phyloP scores from a whole-genome alignment of 768 basidiomycete species.

The Podaxis rugospora region DNA sequence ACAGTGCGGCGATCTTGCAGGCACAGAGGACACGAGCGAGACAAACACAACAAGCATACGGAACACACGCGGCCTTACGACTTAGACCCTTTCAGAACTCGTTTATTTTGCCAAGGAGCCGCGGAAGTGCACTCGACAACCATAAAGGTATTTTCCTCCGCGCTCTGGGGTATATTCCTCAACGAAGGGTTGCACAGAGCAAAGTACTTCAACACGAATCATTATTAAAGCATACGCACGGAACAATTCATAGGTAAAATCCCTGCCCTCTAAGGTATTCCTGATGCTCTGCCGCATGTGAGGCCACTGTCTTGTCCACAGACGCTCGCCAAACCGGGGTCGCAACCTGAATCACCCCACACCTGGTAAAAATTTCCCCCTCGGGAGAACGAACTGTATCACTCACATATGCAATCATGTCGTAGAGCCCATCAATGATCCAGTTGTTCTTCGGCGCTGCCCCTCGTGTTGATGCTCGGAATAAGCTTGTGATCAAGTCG shows the following conservation, averaged over 20 bases:
- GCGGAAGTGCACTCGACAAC: neutral
- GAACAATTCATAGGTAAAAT: slow-evolving; percentile 29
- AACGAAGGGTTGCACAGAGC: neutral
- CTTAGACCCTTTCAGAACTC: neutral
- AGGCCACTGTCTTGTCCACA: slow-evolving; percentile 43
- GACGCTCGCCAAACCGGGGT: slow-evolving; percentile 48
- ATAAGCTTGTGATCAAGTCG: slow-evolving; percentile 62
- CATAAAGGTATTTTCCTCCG: neutral
- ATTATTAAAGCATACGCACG: neutral
- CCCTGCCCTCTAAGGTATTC: slow-evolving; percentile 38
- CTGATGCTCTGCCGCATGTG: slow-evolving; percentile 42
- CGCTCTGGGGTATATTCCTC: neutral
- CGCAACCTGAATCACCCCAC: slow-evolving; percentile 33
- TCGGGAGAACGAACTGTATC: neutral
- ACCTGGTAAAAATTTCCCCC: slow-evolving; percentile 6
- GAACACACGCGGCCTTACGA: neutral
- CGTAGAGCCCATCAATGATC: slow-evolving; percentile 51
- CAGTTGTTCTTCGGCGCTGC: slow-evolving; percentile 54
- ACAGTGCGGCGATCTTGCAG: slow-evolving; percentile 5
- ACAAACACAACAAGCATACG: neutral
- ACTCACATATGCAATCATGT: slow-evolving; percentile 43
- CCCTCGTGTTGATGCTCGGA: slow-evolving; percentile 66
- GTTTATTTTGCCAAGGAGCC: neutral
- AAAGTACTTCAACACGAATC: neutral
- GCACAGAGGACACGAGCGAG: slow-evolving; percentile 7